Percentiles rank a stretch among this genome's conserved stretches.
Evolutionary conservation across 345 rosid species (phyloP).

Genomic region (Cardamine occulta): DNA sequence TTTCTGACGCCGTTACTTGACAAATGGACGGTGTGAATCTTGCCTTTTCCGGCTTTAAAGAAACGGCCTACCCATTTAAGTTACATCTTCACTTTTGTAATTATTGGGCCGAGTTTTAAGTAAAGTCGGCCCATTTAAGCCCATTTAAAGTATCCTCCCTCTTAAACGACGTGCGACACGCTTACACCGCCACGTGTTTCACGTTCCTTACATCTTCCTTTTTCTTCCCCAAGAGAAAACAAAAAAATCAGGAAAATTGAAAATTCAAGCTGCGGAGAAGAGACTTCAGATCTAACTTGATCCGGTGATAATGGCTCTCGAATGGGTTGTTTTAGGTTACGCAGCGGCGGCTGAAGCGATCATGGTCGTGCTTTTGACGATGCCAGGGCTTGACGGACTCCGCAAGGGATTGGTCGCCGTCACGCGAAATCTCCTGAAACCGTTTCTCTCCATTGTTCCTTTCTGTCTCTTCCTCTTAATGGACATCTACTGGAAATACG

Average conservation of each 20-base stretch:
- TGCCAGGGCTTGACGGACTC: constrained; percentile 83
- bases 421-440: constrained; percentile 85
- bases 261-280: constrained; percentile 27
- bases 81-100: not conserved
- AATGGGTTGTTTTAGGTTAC: constrained; percentile 89
- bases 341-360: constrained; percentile 92
- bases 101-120: not conserved
- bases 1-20: constrained; percentile 35
- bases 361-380: constrained; percentile 78
- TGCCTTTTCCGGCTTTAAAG: not conserved
- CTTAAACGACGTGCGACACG: constrained; percentile 26
- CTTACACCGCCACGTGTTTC: constrained; percentile 28
- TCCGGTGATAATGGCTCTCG: constrained; percentile 69
- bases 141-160: constrained; percentile 3
- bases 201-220: constrained; percentile 24
- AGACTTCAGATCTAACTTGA: constrained; percentile 35
- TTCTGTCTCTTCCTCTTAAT: constrained; percentile 80
- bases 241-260: not conserved
- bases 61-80: constrained; percentile 26
- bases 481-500: constrained; percentile 98
- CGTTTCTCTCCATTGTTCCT: constrained; percentile 85
- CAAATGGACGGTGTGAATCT: constrained; percentile 4
- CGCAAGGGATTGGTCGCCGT: constrained; percentile 77
- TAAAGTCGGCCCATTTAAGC: not conserved
- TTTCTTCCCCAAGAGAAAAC: not conserved